Percentiles rank a stretch among this genome's conserved stretches.
phyloP scores from a whole-genome alignment of 1,284 basidiomycete species.

The Pterula multifida region DNA sequence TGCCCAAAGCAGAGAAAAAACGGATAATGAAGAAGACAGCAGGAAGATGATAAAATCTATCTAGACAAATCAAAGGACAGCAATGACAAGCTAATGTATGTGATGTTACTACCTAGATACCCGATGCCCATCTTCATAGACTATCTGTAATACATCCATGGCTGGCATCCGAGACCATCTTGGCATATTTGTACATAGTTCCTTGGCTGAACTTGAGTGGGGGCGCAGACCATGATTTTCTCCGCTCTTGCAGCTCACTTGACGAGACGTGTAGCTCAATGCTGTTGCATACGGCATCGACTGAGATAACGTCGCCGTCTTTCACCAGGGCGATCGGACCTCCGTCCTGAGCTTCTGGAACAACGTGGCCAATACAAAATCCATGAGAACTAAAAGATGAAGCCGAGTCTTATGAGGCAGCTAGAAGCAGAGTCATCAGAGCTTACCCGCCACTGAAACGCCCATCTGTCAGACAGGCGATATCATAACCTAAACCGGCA shows the following conservation, averaged over 20 bases:
- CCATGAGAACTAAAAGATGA: conserved; percentile 56
- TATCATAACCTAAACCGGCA: conserved; percentile 82
- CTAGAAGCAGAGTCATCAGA: conserved; percentile 8
- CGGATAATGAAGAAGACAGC: conserved; percentile 51
- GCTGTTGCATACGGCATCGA: conserved; percentile 78
- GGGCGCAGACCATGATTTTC: conserved; percentile 64
- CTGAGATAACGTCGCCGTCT: conserved; percentile 79
- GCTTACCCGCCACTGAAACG: conserved; percentile 86
- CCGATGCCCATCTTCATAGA: too few species aligned
- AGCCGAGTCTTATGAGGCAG: conserved; percentile 10
- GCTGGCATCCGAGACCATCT: conserved; percentile 78
- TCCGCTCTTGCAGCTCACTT: conserved; percentile 60
- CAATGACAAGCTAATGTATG: too few species aligned
- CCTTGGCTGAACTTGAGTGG: conserved; percentile 80
- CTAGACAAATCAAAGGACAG: not conserved
- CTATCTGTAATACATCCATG: conserved; percentile 83
- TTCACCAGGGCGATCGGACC: conserved; percentile 86
- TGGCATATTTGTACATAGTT: conserved; percentile 81
- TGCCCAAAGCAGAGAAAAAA: conserved; percentile 91
- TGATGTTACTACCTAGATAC: too few species aligned
- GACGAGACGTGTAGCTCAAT: conserved; percentile 63
- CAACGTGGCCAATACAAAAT: conserved; percentile 88
- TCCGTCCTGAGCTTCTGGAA: conserved; percentile 81
- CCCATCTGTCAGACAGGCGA: conserved; percentile 88
- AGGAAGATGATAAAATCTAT: not conserved